phyloP scores from a whole-genome alignment of 768 basidiomycete genomes.

The Candolleomyces aberdarensis region DNA sequence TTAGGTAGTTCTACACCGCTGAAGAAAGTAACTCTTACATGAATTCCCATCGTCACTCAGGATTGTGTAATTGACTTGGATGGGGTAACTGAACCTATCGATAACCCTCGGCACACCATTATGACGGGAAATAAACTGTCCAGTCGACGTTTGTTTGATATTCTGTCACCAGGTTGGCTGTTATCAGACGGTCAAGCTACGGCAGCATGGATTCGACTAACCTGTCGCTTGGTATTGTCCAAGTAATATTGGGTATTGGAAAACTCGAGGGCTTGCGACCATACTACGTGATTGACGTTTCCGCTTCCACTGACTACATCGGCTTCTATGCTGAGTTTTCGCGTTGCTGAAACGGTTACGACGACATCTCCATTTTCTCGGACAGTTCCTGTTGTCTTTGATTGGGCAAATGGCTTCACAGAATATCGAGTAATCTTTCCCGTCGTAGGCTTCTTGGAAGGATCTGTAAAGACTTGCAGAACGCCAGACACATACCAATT shows the following conservation, averaged over 20 bases:
- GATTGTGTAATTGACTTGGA: constrained; percentile 42
- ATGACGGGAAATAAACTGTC: constrained; percentile 36
- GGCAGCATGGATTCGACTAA: constrained; percentile 7
- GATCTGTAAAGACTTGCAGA: constrained; percentile 66
- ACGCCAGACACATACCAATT: constrained; percentile 80
- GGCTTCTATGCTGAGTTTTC: constrained; percentile 56
- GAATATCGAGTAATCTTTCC: constrained; percentile 62
- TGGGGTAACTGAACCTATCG: constrained; percentile 44
- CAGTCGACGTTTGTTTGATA: constrained; percentile 38
- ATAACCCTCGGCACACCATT: constrained; percentile 35
- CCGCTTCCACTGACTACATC: constrained; percentile 64
- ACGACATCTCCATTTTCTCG: constrained; percentile 46
- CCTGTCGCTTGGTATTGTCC: constrained; percentile 42
- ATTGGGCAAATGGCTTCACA: constrained; percentile 53
- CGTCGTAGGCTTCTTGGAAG: constrained; percentile 59
- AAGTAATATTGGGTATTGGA: constrained; percentile 62
- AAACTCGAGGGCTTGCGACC: constrained; percentile 59
- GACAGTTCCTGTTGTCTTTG: constrained; percentile 44
- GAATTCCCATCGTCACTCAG: constrained; percentile 29
- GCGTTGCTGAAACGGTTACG: constrained; percentile 60
- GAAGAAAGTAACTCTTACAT: constrained; percentile 27
- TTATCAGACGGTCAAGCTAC: too few species aligned
- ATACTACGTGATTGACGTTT: constrained; percentile 48
- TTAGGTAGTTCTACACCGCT: background rate
- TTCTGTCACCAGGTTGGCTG: constrained; percentile 22